Evolutionary conservation across 2,329 filamentous ascomycete genomes (phyloP), one percentile per base, ranked within the genome.

Genomic region (Penicillium fuscoglaucum): DNA sequence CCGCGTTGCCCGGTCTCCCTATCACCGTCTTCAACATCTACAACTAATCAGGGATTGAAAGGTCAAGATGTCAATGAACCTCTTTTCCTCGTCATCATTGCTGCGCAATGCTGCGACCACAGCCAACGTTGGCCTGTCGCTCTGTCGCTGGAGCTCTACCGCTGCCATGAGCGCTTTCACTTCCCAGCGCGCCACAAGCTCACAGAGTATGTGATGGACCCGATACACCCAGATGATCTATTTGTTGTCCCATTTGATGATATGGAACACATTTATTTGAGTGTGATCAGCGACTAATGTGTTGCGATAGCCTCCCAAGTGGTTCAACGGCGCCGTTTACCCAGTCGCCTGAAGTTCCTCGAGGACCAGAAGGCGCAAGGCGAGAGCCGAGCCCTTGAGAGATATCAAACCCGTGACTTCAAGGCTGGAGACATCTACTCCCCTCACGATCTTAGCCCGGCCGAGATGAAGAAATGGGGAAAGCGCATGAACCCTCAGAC

Each of bases 381-480:
- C 41, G 76, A 79, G 59, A 75, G 72, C 52, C 68, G 69, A 53
- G 66, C 67, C 5, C 63, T 80, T 44, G 74, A 79, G 58, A 73
- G 62, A 62, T 75, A 74, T 37, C 72, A 76, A 75, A 82, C 84
- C 37, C 87, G 93, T 48, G 82, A 83, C 41, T 98, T 90, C 88
- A 81, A 82, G 68, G 69, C 79, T 0, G 95, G 95, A 66, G 93
- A 98, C 72, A 83, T 97, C 52, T 98, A 98, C 78, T 84, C 92
- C 59, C 95, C 95, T 35, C 90, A 93, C 72, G 95, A 99, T 76
- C 76, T 99, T 72, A 89, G 86, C 55, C 82, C 87, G 26, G 78
- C 80, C 37, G 93, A 97, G 83, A 88, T 90, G 86, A 78, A 78
- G 71, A 96, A 96, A 81, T 96, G 90, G 89, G 87, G 83, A 74